Evolutionary conservation across 495 filamentous ascomycete genomes (phyloP), one percentile per base, ranked within the genome.

Genomic region (Lichina pygmaea): DNA sequence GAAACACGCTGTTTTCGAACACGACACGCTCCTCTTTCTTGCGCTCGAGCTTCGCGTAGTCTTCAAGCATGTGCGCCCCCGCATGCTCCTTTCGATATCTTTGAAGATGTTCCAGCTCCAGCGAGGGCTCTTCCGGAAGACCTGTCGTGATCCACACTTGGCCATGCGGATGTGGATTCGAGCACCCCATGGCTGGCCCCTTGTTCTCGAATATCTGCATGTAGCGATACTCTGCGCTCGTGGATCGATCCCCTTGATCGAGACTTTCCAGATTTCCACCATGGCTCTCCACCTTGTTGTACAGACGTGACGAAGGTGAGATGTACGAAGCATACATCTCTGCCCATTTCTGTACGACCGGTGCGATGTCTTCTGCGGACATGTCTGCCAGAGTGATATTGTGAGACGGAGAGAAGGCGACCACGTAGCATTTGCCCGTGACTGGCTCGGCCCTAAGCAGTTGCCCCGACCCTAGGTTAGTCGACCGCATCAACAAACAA

Each of bases 191-290:
- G 6, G 89, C 82, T 0, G 81, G 75, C 42, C 89, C 89, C 63
- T 97, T 97, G 65, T 97, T 97, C 62, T 97, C 89, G 50, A 97
- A 95, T 51, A 97, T 94, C 60, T 97, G 89, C 86, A 97, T 94
- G 60, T 92, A 95, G 42, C 75, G 72, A 53, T 91, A 83, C 42
- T 70, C 74, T 6, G 84, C 73, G 33, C 65, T 62, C 13, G 59
- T 44, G 53, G 66, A 12, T 55, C 56, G 54, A 55, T 60, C 48
- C 49, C 64, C 53, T 33, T 57, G 46, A 24, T 24, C 24, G 24
- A 24, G 24, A 1, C 24, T 24, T 4, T 24, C 24, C 4, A 24
- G 24, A 24, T 24, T 24, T 24, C 24, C 24, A 3, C 6, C 2
- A 2, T 11, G 36, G 13, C 3, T 39, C 36, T 39, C 36, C 10